A percentile compares a stretch with the other conserved stretches of the same genome.
These are phyloP conservation scores for Platanus orientalis DNA, from an alignment of 164 flowering plant genomes.

Conservation along the genomic window DNA sequence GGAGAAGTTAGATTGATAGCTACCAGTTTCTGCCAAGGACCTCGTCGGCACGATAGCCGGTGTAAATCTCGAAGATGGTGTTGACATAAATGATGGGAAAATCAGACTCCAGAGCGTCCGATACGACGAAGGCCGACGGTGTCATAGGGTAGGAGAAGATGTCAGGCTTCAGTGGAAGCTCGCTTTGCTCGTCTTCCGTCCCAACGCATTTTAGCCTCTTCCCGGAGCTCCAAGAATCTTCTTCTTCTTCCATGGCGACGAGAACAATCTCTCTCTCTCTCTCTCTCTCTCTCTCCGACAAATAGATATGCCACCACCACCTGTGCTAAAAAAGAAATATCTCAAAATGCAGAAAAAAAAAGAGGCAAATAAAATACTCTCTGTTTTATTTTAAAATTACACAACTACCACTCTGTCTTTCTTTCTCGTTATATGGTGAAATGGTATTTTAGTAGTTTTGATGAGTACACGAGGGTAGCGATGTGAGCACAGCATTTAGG, in stretches of 20 bases:
- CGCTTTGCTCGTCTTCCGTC: slow-evolving; percentile 21
- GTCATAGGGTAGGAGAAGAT: slow-evolving; percentile 41
- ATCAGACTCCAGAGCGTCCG: slow-evolving; percentile 83
- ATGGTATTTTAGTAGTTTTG: too few species aligned
- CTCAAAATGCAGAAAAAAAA: too few species aligned
- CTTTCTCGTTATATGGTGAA: too few species aligned
- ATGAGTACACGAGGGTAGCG: too few species aligned
- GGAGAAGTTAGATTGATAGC: not conserved
- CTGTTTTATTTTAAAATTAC: too few species aligned
- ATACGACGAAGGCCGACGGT: slow-evolving; percentile 69
- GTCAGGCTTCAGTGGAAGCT: slow-evolving; percentile 31
- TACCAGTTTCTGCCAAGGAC: slow-evolving; percentile 90
- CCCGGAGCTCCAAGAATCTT: slow-evolving; percentile 10
- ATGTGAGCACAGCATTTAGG: too few species aligned
- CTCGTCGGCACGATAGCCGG: slow-evolving; percentile 84
- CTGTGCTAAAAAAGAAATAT: too few species aligned
- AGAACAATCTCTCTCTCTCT: slow-evolving; percentile 4
- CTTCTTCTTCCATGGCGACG: slow-evolving; percentile 9
- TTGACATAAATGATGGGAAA: slow-evolving; percentile 84
- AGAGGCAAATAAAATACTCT: too few species aligned
- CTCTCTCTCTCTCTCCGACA: slow-evolving; percentile 2
- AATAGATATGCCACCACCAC: too few species aligned
- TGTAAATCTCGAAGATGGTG: slow-evolving; percentile 61
- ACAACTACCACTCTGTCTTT: too few species aligned
- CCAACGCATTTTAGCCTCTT: slow-evolving; percentile 27